Base-by-base conservation (phyloP, 2,329 filamentous ascomycete genomes). In the Ambrosiella xylebori region DNA sequence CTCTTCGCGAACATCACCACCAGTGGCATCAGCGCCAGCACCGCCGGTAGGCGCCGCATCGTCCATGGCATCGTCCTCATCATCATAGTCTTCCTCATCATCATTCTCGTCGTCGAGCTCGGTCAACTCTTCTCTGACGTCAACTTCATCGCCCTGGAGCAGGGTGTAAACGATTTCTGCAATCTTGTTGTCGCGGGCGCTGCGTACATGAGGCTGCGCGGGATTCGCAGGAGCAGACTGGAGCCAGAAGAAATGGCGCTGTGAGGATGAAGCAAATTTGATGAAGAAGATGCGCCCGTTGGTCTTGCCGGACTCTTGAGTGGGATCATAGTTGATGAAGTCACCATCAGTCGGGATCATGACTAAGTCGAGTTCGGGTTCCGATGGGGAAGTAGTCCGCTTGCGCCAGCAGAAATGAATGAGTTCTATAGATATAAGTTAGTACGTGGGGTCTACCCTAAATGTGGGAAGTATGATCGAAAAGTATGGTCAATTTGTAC, bases 401-500 rank as follows among this genome's bases (percentile, higher is more conserved):
- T 87, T 83, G 63, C 90, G 85, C 94, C 94, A 98, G 79, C 90
- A 96, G 74, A 98, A 95, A 74, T 96, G 90, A 61, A 95, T 78
- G 61, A 98, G 80, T 56, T 96, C 86, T 89, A 63, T 36, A 13
- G 40, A 15, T 12, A 45, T n/a, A 37, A 58, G 57, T 12, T 40
- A 19, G 36, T 27, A 4, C 27, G 27, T 27, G 27, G 27, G 27
- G 27, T 27, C 27, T 27, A 27, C 27, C 27, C 27, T 4, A 27
- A 27, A 3, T 27, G 27, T 27, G 27, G 27, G 27, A 27, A 27
- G 27, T 27, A 49, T 38, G 39, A 41, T 36, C 27, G 7, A 9
- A 47, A 27, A 13, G 39, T 13, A 7, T 13, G 45, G 37, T 40
- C 12, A 38, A 5, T 47, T 35, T 53, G 59, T 67, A 85, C 84